A percentile compares a stretch with the other conserved stretches of the same genome.
Evolutionary conservation across 2,329 filamentous ascomycete species (phyloP).

Genomic region (Apiospora malaysiana): DNA sequence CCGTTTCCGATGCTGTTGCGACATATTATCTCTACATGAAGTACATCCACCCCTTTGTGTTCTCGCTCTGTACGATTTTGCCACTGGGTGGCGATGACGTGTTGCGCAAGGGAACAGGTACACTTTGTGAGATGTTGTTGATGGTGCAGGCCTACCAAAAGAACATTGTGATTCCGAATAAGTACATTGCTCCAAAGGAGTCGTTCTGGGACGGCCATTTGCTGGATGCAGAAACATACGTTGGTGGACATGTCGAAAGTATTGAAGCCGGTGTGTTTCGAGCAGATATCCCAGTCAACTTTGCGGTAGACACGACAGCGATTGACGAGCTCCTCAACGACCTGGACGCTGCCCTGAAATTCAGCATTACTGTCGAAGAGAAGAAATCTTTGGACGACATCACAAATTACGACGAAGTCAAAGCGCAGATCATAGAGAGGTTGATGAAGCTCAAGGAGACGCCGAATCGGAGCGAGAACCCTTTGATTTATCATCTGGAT

Average conservation of each 20-base stretch:
- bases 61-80: constrained; percentile 96
- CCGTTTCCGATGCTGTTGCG: constrained; percentile 96
- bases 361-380: constrained; percentile 84
- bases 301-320: constrained; percentile 85
- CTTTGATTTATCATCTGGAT: constrained; percentile 96
- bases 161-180: constrained; percentile 92
- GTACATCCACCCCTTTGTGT: constrained; percentile 99
- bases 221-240: constrained; percentile 96
- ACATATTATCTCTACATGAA: constrained; percentile 99
- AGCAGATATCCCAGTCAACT: constrained; percentile 93
- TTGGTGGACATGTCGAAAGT: constrained; percentile 98
- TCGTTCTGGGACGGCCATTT: constrained; percentile 97
- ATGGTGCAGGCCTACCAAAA: constrained; percentile 98
- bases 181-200: constrained; percentile 89
- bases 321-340: constrained; percentile 88
- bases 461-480: constrained; percentile 83
- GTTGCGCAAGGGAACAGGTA: constrained; percentile 93
- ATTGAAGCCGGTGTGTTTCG: constrained; percentile 98
- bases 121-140: constrained; percentile 97
- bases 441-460: constrained; percentile 77
- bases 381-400: constrained; percentile 82
- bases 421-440: constrained; percentile 76
- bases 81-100: constrained; percentile 93
- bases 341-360: constrained; percentile 86
- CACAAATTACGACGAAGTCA: constrained; percentile 83